Evolutionary conservation across 2,329 filamentous ascomycete species (phyloP), one percentile per base, ranked within the genome.

Genomic region (Talaromyces piceae): DNA sequence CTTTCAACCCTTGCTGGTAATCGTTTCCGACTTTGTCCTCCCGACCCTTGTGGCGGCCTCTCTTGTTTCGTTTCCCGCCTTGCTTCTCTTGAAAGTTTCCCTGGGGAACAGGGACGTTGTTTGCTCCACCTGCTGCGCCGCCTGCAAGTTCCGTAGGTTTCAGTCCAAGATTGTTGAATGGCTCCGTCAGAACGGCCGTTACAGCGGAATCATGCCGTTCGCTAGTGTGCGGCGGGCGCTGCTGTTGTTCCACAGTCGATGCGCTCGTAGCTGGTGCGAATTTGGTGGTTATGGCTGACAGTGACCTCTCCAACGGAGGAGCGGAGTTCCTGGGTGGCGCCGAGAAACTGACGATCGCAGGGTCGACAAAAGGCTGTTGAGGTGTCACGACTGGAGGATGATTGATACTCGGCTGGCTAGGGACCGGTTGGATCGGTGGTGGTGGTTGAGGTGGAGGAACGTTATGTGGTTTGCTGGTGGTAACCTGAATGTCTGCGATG

Each of bases 261-360:
- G 11, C 47, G 43, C 7, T 43, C 47, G n/a, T 45, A n/a, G 3
- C 43, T 27, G 47, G 28, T 18, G n/a, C 47, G 3, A 45, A 12
- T 11, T 26, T 47, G 23, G 52, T n/a, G 8, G 25, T 27, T 12
- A 51, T 16, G 31, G 45, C 47, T 43, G 16, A 54, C 41, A 41
- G 26, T 44, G 37, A 44, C 27, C 49, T 56, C 52, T 44, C 50
- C 39, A 43, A 43, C 20, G 45, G 31, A 45, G 31, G 22, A 13
- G 23, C 13, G 13, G 44, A 18, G 37, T 47, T 48, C 47, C 55
- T 9, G 65, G 62, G 54, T 66, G 30, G 20, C 18, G 46, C 69
- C 8, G 72, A 67, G 64, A 88, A 79, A 63, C 87, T 90, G 43
- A 94, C 65, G 50, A 94, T 94, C 3, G 88, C 88, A 9, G 88